A percentile compares a stretch with the other conserved stretches of the same genome.
Evolutionary conservation across 2,329 filamentous ascomycete genomes (phyloP).

Genomic region (Madurella mycetomatis): DNA sequence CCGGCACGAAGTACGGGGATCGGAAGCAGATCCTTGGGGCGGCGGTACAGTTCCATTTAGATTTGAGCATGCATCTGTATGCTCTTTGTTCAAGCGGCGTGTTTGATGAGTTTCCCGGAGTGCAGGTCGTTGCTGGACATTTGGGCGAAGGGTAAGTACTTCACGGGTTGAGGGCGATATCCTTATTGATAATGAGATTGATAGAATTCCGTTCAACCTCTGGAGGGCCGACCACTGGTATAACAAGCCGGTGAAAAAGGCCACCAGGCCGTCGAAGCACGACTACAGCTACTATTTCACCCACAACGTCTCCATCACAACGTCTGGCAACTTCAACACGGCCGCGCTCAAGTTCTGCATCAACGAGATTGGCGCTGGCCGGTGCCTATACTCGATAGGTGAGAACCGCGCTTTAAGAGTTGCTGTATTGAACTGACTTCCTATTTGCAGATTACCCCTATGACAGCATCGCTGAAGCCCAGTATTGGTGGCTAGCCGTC

Average conservation of each 20-base stretch:
- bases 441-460: slow-evolving; percentile 31
- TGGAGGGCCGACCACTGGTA: slow-evolving; percentile 40
- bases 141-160: slow-evolving; percentile 37
- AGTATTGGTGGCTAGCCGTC: slow-evolving; percentile 32
- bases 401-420: slow-evolving; percentile 9
- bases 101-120: slow-evolving; percentile 38
- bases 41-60: slow-evolving; percentile 38
- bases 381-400: slow-evolving; percentile 40
- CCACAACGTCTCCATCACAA: slow-evolving; percentile 40
- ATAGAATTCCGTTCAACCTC: slow-evolving; percentile 42
- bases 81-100: slow-evolving; percentile 40
- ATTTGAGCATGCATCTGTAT: slow-evolving; percentile 43
- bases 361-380: slow-evolving; percentile 34
- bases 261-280: slow-evolving; percentile 34
- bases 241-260: slow-evolving; percentile 39
- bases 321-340: slow-evolving; percentile 39
- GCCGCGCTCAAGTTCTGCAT: slow-evolving; percentile 38
- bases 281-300: slow-evolving; percentile 39
- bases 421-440: not conserved
- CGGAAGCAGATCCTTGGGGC: slow-evolving; percentile 34
- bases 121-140: slow-evolving; percentile 41
- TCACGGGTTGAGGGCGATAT: not conserved
- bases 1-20: slow-evolving; percentile 26
- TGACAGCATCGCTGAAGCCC: slow-evolving; percentile 31
- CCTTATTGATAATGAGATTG: not conserved